Percentiles rank a stretch among this genome's conserved stretches.
phyloP scores from a whole-genome alignment of 2,329 filamentous ascomycete species.

The Colletotrichum sansevieriae region DNA sequence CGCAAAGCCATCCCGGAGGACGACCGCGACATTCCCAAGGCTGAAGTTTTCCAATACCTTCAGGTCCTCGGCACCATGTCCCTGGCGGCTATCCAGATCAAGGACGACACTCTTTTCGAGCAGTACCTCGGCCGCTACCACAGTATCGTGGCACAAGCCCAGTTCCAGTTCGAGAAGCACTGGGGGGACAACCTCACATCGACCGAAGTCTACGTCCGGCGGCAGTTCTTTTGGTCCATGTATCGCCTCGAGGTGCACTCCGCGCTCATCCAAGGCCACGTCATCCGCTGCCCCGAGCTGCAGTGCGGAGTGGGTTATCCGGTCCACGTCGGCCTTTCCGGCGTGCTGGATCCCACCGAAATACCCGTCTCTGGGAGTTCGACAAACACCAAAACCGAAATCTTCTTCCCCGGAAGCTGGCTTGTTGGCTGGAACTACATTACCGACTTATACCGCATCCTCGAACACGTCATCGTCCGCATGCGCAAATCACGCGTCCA shows the following conservation, averaged over 20 bases:
- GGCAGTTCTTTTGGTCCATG: constrained; percentile 65
- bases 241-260: constrained; percentile 69
- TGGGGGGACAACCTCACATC: constrained; percentile 61
- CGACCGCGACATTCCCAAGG: constrained; percentile 26
- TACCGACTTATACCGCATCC: constrained; percentile 67
- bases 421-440: constrained; percentile 70
- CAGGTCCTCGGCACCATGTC: constrained; percentile 60
- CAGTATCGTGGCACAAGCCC: constrained; percentile 61
- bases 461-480: constrained; percentile 62
- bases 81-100: constrained; percentile 64
- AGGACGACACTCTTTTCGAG: constrained; percentile 62
- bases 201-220: constrained; percentile 51
- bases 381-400: constrained; percentile 1
- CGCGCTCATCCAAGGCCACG: constrained; percentile 61
- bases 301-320: constrained; percentile 41
- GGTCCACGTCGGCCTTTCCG: constrained; percentile 24
- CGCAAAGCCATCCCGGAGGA: constrained; percentile 37
- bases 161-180: constrained; percentile 65
- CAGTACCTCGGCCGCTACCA: constrained; percentile 64
- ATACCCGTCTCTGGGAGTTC: background rate
- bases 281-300: constrained; percentile 41
- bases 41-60: constrained; percentile 38
- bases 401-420: constrained; percentile 52
- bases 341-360: constrained; percentile 20
- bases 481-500: constrained; percentile 38